These are phyloP conservation scores for Ophiocytium majus DNA, from an alignment of 352 stramenopile genomes.

Conservation along the genomic window DNA sequence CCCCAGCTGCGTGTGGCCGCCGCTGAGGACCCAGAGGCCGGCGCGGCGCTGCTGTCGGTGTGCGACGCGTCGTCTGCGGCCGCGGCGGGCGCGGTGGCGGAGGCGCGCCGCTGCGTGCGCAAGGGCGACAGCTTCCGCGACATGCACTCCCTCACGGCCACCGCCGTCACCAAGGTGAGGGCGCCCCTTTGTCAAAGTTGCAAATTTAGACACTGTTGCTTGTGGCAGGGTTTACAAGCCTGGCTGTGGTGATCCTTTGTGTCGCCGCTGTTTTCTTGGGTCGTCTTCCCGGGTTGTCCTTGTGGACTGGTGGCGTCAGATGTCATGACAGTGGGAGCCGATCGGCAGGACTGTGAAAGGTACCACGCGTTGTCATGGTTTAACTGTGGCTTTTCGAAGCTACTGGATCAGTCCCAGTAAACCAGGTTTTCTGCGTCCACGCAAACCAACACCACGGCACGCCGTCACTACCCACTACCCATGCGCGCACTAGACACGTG, in stretches of 20 bases:
- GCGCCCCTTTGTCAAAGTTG: too few species aligned
- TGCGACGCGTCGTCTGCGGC: background rate
- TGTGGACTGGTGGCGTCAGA: background rate
- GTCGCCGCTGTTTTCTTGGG: background rate
- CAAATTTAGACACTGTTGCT: too few species aligned
- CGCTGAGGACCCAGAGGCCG: slow-evolving; percentile 19
- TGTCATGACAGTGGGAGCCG: background rate
- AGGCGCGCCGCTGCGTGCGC: slow-evolving; percentile 18
- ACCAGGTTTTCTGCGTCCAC: too few species aligned
- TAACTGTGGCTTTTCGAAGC: background rate
- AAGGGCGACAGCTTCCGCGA: background rate
- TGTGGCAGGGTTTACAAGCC: background rate
- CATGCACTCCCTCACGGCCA: background rate
- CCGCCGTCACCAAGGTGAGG: background rate
- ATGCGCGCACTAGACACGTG: background rate
- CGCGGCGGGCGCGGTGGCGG: background rate
- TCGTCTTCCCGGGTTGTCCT: background rate
- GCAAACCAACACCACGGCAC: too few species aligned
- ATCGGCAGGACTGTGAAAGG: background rate
- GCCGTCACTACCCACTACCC: too few species aligned
- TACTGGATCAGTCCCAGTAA: too few species aligned
- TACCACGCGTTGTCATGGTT: background rate
- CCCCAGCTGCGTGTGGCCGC: slow-evolving; percentile 11
- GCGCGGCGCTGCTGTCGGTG: background rate
- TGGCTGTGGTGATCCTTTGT: background rate